Percentiles rank a stretch among this genome's conserved stretches.
These are phyloP conservation scores for Carallia brachiata DNA, from an alignment of 345 rosid genomes.

Conservation along the genomic window DNA sequence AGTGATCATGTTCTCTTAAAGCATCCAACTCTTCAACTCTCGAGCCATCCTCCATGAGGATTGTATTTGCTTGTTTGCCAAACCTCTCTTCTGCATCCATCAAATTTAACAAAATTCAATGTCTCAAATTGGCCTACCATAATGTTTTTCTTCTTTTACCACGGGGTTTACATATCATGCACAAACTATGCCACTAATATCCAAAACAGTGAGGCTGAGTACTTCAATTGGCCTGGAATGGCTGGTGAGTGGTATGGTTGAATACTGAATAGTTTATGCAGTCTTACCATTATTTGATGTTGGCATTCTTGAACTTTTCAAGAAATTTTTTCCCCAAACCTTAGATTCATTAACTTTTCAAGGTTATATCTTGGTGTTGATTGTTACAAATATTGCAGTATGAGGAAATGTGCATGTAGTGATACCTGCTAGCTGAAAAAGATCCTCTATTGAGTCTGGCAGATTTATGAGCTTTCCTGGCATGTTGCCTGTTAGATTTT, in stretches of 20 bases:
- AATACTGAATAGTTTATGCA: too few relatives aligned
- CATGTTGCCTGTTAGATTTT: conserved; percentile 29
- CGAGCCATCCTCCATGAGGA: conserved; percentile 76
- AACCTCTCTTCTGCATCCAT: conserved; percentile 67
- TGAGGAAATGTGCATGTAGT: not conserved
- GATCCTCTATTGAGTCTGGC: conserved; percentile 65
- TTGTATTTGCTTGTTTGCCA: conserved; percentile 61
- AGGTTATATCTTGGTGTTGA: not conserved
- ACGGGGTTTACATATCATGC: not conserved
- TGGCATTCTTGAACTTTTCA: too few relatives aligned
- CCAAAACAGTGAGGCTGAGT: too few relatives aligned
- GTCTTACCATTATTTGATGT: too few relatives aligned
- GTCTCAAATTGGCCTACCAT: conserved; percentile 4
- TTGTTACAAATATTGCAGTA: not conserved
- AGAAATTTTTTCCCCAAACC: too few relatives aligned
- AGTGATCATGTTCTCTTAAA: conserved; percentile 73
- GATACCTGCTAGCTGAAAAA: conserved; percentile 73
- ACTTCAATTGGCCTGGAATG: too few relatives aligned
- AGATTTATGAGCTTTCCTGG: conserved; percentile 66
- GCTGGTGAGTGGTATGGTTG: too few relatives aligned
- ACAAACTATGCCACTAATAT: too few relatives aligned
- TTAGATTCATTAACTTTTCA: too few relatives aligned
- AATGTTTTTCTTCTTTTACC: not conserved
- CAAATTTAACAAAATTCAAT: conserved; percentile 17
- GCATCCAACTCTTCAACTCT: conserved; percentile 72